Percentiles rank a stretch among this genome's conserved stretches.
These are phyloP conservation scores for Clavispora fructus DNA, from an alignment of 805 yeast genomes.

Conservation along the genomic window DNA sequence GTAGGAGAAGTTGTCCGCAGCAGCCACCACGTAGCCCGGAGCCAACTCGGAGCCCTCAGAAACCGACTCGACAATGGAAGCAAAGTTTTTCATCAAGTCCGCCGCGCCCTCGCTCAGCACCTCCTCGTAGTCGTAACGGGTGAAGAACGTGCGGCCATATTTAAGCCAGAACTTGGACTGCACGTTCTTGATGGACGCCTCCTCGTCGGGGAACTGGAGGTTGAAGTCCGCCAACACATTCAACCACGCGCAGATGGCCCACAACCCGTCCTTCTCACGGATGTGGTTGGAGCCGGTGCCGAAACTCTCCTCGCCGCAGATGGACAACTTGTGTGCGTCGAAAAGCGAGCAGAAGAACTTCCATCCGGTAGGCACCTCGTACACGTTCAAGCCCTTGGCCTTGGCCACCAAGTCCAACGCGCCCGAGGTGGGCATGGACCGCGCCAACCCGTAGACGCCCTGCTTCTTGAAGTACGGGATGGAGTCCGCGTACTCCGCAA, in stretches of 20 bases:
- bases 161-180: slow-evolving; percentile 84
- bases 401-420: slow-evolving; percentile 91
- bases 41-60: slow-evolving; percentile 45
- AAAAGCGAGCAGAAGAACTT: slow-evolving; percentile 94
- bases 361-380: slow-evolving; percentile 99
- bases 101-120: slow-evolving; percentile 72
- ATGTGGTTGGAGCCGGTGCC: slow-evolving; percentile 98
- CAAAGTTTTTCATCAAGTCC: slow-evolving; percentile 50
- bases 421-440: slow-evolving; percentile 96
- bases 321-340: slow-evolving; percentile 87
- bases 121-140: slow-evolving; percentile 90
- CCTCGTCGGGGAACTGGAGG: slow-evolving; percentile 48
- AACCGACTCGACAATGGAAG: slow-evolving; percentile 23
- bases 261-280: slow-evolving; percentile 94
- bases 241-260: slow-evolving; percentile 98
- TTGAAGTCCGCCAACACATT: slow-evolving; percentile 86
- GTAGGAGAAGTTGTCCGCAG: slow-evolving; percentile 85
- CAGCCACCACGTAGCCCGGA: slow-evolving; percentile 52
- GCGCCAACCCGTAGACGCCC: slow-evolving; percentile 89
- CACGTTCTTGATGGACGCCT: slow-evolving; percentile 68
- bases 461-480: slow-evolving; percentile 88
- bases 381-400: slow-evolving; percentile 63
- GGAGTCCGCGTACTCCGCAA: slow-evolving; percentile 82
- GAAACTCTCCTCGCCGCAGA: slow-evolving; percentile 97
- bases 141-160: slow-evolving; percentile 95